phyloP scores from a whole-genome alignment of 2,329 filamentous ascomycete genomes.

The Trichoderma hamatum region DNA sequence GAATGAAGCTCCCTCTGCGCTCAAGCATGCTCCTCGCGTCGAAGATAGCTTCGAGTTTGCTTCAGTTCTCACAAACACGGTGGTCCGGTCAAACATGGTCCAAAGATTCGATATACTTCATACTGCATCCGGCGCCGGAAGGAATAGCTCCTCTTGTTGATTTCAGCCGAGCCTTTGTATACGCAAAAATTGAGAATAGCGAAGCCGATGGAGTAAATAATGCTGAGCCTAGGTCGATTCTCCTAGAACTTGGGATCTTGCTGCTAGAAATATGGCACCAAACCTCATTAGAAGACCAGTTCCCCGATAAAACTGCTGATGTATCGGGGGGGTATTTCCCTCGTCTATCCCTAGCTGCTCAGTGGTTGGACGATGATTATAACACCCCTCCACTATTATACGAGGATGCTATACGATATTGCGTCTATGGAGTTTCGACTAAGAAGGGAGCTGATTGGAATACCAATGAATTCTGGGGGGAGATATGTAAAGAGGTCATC shows the following conservation, averaged over 20 bases:
- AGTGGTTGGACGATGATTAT: conserved; percentile 16
- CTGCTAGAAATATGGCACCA: conserved; percentile 21
- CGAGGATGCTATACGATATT: conserved; percentile 15
- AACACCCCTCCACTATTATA: background rate
- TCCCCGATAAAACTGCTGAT: background rate
- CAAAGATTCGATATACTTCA: conserved; percentile 13
- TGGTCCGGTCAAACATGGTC: conserved; percentile 18
- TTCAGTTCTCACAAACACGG: conserved; percentile 15
- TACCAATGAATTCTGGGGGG: conserved; percentile 3
- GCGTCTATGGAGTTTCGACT: background rate
- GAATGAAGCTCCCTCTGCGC: background rate
- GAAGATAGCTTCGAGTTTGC: conserved; percentile 16
- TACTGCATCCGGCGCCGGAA: background rate
- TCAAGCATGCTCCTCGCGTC: conserved; percentile 19
- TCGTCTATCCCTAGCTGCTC: background rate
- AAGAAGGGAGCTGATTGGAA: conserved; percentile 15
- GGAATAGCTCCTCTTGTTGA: background rate
- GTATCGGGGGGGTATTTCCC: background rate
- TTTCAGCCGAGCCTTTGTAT: conserved; percentile 16
- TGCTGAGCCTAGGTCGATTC: conserved; percentile 7
- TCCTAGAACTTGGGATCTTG: conserved; percentile 21
- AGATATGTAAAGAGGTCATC: conserved; percentile 19
- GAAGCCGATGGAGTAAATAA: background rate
- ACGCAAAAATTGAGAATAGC: background rate
- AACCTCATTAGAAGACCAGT: background rate